Evolutionary conservation across 495 filamentous ascomycete genomes (phyloP), one percentile per base, ranked within the genome.

Genomic region (Penicillium lagena): DNA sequence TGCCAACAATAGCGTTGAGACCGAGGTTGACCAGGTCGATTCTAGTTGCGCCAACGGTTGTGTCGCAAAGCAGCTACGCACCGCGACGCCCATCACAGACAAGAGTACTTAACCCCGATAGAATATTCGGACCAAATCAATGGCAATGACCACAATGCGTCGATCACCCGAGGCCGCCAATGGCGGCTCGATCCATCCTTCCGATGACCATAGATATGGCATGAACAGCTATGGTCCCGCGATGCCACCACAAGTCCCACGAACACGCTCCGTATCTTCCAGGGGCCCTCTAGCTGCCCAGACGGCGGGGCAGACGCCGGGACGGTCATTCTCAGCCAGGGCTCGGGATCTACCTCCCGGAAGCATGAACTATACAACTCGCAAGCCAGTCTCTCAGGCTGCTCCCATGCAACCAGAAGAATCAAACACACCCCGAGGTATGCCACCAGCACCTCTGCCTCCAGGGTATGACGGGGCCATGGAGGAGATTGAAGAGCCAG

Each of bases 141-240:
- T 61, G 58, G 58, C 51, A 6, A 33, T 51, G 11, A 17, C 43
- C 7, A 42, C 47, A 40, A 54, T 51, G 39, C 55, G 49, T 28
- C 38, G 22, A 44, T 53, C 52, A 29, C 50, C 58, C 11, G 55
- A 59, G n/a, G 46, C 51, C 37, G 55, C 58, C 36, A 58, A 54
- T 36, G 49, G 42, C 17, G 42, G 31, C 29, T 44, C 46, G 8
- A 42, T 49, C 29, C 39, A 41, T 14, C 41, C 22, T 22, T 22
- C 22, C 22, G 22, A 22, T 22, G 22, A 22, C 22, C 22, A 22
- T 22, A 6, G 22, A 22, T 22, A 22, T 22, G 22, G 22, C 22
- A 22, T 22, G 22, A 22, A 22, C 22, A 22, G 4, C 22, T 22
- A 22, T 22, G 22, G 22, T 22, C 22, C 22, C 4, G 22, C 22